Percentiles rank a stretch among this genome's conserved stretches.
These are phyloP conservation scores for Hypoxylon rickii DNA, from an alignment of 495 filamentous ascomycete genomes.

Conservation along the genomic window DNA sequence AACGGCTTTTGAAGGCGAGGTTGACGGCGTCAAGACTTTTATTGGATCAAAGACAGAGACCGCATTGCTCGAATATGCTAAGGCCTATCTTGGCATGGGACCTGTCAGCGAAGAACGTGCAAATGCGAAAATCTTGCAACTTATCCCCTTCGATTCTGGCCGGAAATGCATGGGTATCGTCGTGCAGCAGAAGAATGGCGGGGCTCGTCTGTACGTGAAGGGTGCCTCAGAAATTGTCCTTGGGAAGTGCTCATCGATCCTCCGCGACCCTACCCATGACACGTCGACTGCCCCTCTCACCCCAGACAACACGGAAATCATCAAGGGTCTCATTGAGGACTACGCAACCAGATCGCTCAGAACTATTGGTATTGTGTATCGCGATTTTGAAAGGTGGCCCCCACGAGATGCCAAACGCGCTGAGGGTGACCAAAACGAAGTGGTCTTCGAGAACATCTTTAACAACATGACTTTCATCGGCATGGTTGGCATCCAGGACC, in stretches of 20 bases:
- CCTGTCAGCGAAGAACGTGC: constrained; percentile 70
- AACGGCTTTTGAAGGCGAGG: constrained; percentile 84
- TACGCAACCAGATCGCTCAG: constrained; percentile 85
- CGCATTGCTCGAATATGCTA: constrained; percentile 75
- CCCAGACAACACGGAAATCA: constrained; percentile 58
- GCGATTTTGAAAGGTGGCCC: constrained; percentile 89
- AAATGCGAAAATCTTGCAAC: constrained; percentile 69
- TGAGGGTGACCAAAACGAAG: constrained; percentile 72
- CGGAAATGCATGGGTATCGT: constrained; percentile 90
- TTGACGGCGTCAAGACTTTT: constrained; percentile 70
- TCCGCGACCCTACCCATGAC: constrained; percentile 70
- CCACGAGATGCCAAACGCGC: constrained; percentile 66
- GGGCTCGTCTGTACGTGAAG: constrained; percentile 76
- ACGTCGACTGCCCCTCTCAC: constrained; percentile 60
- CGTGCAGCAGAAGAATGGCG: constrained; percentile 65
- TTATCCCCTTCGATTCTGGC: constrained; percentile 84
- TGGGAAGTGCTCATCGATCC: constrained; percentile 68
- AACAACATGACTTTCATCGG: constrained; percentile 72
- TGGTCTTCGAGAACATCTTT: constrained; percentile 78
- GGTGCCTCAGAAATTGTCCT: constrained; percentile 90
- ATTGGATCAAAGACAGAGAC: constrained; percentile 93
- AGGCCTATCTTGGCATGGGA: constrained; percentile 76
- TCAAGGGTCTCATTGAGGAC: constrained; percentile 68
- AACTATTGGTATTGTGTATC: constrained; percentile 85
- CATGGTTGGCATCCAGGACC: constrained; percentile 87